Conservation (phyloP, 805 yeast genomes). For the Blastobotrys americana region DNA sequence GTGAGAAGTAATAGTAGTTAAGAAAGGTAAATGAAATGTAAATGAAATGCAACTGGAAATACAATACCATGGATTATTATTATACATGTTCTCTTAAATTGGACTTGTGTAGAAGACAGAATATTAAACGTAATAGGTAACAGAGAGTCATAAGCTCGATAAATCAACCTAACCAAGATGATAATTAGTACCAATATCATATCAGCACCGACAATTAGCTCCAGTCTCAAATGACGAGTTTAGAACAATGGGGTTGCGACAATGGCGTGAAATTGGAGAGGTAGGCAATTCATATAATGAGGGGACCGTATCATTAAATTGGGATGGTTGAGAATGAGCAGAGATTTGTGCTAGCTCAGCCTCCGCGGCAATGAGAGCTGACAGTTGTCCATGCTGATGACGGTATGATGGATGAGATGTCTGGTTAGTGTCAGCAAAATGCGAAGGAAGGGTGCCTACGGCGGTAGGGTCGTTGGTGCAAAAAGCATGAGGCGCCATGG, state of each 20-base stretch:
- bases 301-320: background rate
- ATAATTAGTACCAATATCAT: too few relatives aligned
- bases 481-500: background rate
- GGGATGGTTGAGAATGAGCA: background rate
- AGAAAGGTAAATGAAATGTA: too few relatives aligned
- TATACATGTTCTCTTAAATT: too few relatives aligned
- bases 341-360: constrained; percentile 7
- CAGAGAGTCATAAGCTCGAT: too few relatives aligned
- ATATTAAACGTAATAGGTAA: too few relatives aligned
- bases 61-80: too few relatives aligned
- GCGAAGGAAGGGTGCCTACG: background rate
- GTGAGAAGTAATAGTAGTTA: too few relatives aligned
- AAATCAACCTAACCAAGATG: too few relatives aligned
- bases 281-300: constrained; percentile 5
- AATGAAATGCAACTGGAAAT: too few relatives aligned
- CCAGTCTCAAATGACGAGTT: constrained; percentile 11
- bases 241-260: constrained; percentile 17
- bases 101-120: too few relatives aligned
- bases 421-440: background rate
- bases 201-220: too few relatives aligned
- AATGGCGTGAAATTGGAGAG: constrained; percentile 15
- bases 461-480: background rate
- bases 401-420: constrained; percentile 1
- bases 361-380: constrained; percentile 10
- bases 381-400: background rate